A percentile compares a stretch with the other conserved stretches of the same genome.
Evolutionary conservation across 2,329 filamentous ascomycete species (phyloP).

Genomic region (Aspergillus sp.): DNA sequence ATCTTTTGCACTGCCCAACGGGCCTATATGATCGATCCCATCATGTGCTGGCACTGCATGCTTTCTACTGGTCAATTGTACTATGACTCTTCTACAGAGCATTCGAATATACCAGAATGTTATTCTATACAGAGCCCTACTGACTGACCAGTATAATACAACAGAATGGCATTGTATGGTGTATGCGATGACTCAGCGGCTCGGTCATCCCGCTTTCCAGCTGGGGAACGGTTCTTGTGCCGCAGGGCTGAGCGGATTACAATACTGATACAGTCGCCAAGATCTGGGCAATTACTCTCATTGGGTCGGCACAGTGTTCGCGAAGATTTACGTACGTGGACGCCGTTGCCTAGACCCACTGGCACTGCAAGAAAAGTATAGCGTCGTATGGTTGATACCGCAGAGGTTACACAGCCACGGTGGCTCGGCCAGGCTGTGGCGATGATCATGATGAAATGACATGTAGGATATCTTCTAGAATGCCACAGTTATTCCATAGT

Average conservation of each 20-base stretch:
- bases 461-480: not conserved
- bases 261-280: not conserved
- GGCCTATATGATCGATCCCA: no score
- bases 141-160: not conserved
- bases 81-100: no score
- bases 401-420: not conserved
- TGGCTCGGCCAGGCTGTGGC: not conserved
- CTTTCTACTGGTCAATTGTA: no score
- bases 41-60: no score
- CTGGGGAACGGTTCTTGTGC: not conserved
- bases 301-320: not conserved
- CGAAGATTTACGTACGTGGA: not conserved
- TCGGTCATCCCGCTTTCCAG: not conserved
- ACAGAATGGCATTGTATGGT: no score
- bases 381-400: not conserved
- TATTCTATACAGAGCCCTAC: not conserved
- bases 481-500: not conserved
- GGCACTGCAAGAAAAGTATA: not conserved
- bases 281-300: not conserved
- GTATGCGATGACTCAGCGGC: not conserved
- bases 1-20: not conserved
- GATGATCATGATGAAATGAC: not conserved
- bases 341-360: not conserved
- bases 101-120: no score
- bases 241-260: not conserved